phyloP scores from a whole-genome alignment of 2,329 filamentous ascomycete species.

The Didymella segeticola region DNA sequence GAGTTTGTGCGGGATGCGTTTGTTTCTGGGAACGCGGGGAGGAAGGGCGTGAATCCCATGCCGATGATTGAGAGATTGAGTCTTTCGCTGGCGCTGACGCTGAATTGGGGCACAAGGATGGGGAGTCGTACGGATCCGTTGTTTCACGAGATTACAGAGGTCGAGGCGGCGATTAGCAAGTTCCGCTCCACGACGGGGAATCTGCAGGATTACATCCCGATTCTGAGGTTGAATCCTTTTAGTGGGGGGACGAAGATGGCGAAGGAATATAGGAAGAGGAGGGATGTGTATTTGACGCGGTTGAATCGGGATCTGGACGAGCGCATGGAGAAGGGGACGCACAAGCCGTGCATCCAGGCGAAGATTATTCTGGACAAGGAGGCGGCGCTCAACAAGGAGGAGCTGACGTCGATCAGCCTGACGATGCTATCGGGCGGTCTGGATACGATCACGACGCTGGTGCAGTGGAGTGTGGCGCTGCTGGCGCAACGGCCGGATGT shows the following conservation, averaged over 20 bases:
- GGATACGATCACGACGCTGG: conserved; percentile 70
- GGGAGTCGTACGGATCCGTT: conserved; percentile 64
- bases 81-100: conserved; percentile 66
- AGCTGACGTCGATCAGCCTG: conserved; percentile 69
- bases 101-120: conserved; percentile 72
- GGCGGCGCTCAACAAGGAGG: conserved; percentile 66
- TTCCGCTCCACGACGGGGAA: conserved; percentile 68
- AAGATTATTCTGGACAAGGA: conserved; percentile 71
- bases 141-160: conserved; percentile 69
- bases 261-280: conserved; percentile 64
- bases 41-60: conserved; percentile 66
- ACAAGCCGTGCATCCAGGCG: conserved; percentile 71
- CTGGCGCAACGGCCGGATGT: conserved; percentile 67
- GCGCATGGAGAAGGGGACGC: conserved; percentile 65
- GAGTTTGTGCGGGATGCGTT: conserved; percentile 68
- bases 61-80: conserved; percentile 71
- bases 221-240: conserved; percentile 67
- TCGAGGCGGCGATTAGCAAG: conserved; percentile 66
- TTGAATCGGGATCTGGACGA: conserved; percentile 67
- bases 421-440: conserved; percentile 73
- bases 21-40: conserved; percentile 63
- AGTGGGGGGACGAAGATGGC: conserved; percentile 65
- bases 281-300: conserved; percentile 65
- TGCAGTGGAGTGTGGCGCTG: conserved; percentile 69
- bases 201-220: conserved; percentile 67